phyloP scores from a whole-genome alignment of 192 early-diverging fungal genomes.

The Coemansia sp. region DNA sequence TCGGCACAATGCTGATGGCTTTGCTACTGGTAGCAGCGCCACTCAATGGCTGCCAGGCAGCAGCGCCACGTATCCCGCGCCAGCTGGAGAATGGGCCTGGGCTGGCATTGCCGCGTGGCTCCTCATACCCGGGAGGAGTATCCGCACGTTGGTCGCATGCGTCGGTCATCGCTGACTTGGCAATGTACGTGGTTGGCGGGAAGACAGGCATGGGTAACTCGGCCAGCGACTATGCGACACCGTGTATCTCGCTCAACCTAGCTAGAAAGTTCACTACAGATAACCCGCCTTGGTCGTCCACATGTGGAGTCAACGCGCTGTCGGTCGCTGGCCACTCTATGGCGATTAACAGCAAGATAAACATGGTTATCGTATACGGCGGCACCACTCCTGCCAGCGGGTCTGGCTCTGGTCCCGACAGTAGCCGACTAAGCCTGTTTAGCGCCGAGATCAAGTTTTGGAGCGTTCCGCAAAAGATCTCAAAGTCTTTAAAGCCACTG shows the following conservation, averaged over 20 bases:
- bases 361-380: constrained; percentile 42
- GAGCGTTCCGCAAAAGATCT: constrained; percentile 23
- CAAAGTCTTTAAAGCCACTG: constrained; percentile 16
- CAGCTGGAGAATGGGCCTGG: background rate
- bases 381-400: constrained; percentile 23
- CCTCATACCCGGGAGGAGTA: constrained; percentile 13
- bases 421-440: constrained; percentile 23
- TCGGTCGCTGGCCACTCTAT: constrained; percentile 34
- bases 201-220: constrained; percentile 17
- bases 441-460: constrained; percentile 44
- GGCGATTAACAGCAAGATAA: constrained; percentile 26
- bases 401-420: background rate
- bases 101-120: background rate
- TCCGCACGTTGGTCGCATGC: constrained; percentile 33
- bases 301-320: constrained; percentile 22
- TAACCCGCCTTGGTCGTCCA: constrained; percentile 18
- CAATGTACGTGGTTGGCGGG: constrained; percentile 47
- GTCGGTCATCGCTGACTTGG: constrained; percentile 41
- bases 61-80: background rate
- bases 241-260: constrained; percentile 36
- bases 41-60: constrained; percentile 10
- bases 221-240: constrained; percentile 19
- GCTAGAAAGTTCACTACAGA: constrained; percentile 17
- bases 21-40: constrained; percentile 3
- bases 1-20: constrained; percentile 11